Conservation (phyloP, 202 grass and related monocot genomes). For the Panicum hallii region DNA sequence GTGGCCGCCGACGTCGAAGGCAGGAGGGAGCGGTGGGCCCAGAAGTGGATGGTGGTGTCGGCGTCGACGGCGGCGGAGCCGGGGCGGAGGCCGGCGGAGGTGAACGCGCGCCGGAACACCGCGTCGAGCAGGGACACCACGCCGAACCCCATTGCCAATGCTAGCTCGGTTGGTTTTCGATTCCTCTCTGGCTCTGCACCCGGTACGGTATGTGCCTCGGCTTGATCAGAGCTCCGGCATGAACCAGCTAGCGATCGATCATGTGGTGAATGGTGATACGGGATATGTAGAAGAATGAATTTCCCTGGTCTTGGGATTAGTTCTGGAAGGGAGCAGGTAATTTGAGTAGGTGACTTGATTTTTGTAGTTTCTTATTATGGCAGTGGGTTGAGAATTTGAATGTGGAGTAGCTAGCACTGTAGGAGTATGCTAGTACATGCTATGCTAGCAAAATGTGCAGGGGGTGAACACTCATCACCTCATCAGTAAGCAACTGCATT, state of each 20-base stretch:
- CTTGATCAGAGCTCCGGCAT: background rate
- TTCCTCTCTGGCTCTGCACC: background rate
- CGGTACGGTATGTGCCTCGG: too few relatives aligned
- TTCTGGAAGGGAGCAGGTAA: background rate
- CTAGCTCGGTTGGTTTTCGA: background rate
- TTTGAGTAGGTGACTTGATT: background rate
- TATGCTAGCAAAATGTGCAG: background rate
- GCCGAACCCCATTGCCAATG: slow-evolving; percentile 64
- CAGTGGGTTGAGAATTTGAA: background rate
- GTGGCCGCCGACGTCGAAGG: background rate
- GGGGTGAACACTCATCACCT: background rate
- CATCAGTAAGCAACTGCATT: background rate
- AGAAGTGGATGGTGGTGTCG: slow-evolving; percentile 81
- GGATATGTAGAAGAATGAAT: background rate
- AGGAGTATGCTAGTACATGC: too few relatives aligned
- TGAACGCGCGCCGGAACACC: slow-evolving; percentile 60
- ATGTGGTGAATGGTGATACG: background rate
- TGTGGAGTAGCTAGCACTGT: background rate
- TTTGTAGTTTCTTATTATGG: background rate
- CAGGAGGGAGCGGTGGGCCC: slow-evolving; percentile 63
- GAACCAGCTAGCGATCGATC: background rate
- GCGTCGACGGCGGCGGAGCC: slow-evolving; percentile 50
- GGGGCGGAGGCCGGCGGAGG: slow-evolving; percentile 48
- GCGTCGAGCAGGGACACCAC: slow-evolving; percentile 63
- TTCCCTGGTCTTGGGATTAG: background rate